These are phyloP conservation scores for Haplosporangium sp. DNA, from an alignment of 371 early-diverging fungal species.

Conservation along the genomic window DNA sequence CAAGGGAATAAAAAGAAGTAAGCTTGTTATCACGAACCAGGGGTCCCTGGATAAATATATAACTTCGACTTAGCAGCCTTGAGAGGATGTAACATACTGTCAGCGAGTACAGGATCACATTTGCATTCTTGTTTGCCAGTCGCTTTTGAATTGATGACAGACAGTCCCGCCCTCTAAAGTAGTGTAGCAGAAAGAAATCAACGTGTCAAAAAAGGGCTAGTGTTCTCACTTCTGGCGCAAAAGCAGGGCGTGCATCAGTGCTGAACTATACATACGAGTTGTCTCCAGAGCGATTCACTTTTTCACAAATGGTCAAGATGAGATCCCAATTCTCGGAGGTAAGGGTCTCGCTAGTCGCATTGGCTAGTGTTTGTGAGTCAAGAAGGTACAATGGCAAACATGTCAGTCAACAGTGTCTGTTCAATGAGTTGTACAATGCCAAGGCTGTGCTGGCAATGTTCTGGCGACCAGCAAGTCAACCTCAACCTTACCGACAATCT, in stretches of 20 bases:
- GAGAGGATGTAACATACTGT: slow-evolving; percentile 59
- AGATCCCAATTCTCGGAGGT: slow-evolving; percentile 95
- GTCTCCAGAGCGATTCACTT: slow-evolving; percentile 65
- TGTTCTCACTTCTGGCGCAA: neutral
- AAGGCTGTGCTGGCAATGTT: neutral
- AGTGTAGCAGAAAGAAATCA: neutral
- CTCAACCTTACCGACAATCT: slow-evolving; percentile 65
- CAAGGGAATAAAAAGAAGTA: neutral
- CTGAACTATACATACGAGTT: slow-evolving; percentile 24
- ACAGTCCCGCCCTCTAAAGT: slow-evolving; percentile 73
- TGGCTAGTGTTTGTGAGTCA: slow-evolving; percentile 55
- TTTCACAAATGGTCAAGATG: slow-evolving; percentile 90
- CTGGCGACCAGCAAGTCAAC: no score
- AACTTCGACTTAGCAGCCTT: neutral
- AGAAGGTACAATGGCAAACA: neutral
- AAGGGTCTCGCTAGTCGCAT: slow-evolving; percentile 92
- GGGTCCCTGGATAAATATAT: neutral
- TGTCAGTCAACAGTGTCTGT: no score
- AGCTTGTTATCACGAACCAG: neutral
- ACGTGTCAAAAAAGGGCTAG: neutral
- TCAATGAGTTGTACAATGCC: neutral
- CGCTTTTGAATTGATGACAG: slow-evolving; percentile 81
- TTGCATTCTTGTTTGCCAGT: slow-evolving; percentile 78
- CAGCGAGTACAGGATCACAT: slow-evolving; percentile 84
- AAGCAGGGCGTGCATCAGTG: neutral